phyloP scores from a whole-genome alignment of 2,329 filamentous ascomycete species.

The Samsoniella hepiali region DNA sequence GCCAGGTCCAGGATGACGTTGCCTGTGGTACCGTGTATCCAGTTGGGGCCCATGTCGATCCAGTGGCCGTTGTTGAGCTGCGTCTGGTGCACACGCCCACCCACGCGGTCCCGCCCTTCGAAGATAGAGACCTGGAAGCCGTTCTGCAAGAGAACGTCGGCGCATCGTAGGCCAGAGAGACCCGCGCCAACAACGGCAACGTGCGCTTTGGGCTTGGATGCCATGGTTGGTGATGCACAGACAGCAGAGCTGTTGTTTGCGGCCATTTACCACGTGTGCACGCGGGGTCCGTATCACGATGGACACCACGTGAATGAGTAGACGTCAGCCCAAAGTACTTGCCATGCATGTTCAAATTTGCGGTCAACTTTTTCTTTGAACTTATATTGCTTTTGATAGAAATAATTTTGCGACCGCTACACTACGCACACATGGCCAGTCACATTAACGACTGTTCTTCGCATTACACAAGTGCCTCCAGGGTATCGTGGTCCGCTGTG shows the following conservation, averaged over 20 bases:
- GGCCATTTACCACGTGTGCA: too few relatives aligned
- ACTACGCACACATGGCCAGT: too few relatives aligned
- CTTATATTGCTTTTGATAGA: too few relatives aligned
- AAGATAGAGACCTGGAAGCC: slow-evolving; percentile 67
- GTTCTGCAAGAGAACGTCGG: slow-evolving; percentile 61
- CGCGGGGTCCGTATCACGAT: too few relatives aligned
- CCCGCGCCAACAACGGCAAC: slow-evolving; percentile 69
- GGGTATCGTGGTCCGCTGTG: slow-evolving; percentile 21
- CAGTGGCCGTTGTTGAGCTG: slow-evolving; percentile 45
- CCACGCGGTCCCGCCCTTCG: slow-evolving; percentile 64
- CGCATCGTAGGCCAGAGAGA: slow-evolving; percentile 67
- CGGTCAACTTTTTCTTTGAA: too few relatives aligned
- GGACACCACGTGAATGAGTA: too few relatives aligned
- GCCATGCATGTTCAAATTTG: too few relatives aligned
- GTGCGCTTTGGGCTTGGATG: slow-evolving; percentile 40
- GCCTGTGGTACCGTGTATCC: slow-evolving; percentile 70
- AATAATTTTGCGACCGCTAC: too few relatives aligned
- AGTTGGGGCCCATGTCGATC: slow-evolving; percentile 69
- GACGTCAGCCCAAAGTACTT: too few relatives aligned
- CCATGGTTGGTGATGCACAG: neutral
- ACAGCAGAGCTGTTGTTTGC: too few relatives aligned
- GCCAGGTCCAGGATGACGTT: slow-evolving; percentile 70
- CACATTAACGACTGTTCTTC: too few relatives aligned
- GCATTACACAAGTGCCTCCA: neutral
- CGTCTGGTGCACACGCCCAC: slow-evolving; percentile 59